Conservation (phyloP, 805 yeast species). For the Sugiyamaella boreocaroliniensis region DNA sequence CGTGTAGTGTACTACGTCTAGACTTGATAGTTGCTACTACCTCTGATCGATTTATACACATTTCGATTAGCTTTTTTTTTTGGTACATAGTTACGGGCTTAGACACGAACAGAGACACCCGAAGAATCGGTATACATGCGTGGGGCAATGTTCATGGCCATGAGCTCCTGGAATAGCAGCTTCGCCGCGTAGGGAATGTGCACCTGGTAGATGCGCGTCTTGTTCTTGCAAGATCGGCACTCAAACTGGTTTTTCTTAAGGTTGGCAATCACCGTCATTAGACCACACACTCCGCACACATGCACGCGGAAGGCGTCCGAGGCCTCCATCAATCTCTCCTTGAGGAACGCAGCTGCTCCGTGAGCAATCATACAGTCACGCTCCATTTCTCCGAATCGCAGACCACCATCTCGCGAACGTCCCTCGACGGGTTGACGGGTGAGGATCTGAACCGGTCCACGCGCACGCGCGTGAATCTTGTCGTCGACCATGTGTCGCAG, state of each 20-base stretch:
- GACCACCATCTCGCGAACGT: conserved; percentile 98
- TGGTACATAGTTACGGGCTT: conserved; percentile 1
- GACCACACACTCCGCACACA: conserved; percentile 96
- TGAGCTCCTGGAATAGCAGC: conserved; percentile 93
- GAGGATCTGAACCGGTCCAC: conserved; percentile 97
- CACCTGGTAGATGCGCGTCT: conserved; percentile 95
- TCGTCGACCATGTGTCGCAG: conserved; percentile 99
- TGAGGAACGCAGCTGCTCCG: conserved; percentile 97
- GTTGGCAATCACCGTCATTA: conserved; percentile 96
- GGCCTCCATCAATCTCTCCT: conserved; percentile 97
- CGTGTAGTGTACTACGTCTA: background rate
- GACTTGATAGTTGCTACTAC: background rate
- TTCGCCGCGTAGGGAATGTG: conserved; percentile 99
- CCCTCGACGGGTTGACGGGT: conserved; percentile 99
- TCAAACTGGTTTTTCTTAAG: conserved; percentile 96
- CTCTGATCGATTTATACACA: background rate
- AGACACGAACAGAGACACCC: conserved; percentile 35
- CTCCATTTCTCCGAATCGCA: conserved; percentile 99
- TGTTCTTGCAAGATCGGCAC: conserved; percentile 97
- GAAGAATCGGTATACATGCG: conserved; percentile 92
- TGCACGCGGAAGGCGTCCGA: conserved; percentile 98
- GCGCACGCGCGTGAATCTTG: conserved; percentile 97
- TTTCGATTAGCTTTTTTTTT: background rate
- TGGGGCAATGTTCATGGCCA: conserved; percentile 99
- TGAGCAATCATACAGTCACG: conserved; percentile 99